Base-by-base conservation (phyloP, 2,329 filamentous ascomycete species). In the Xylaria sp. region DNA sequence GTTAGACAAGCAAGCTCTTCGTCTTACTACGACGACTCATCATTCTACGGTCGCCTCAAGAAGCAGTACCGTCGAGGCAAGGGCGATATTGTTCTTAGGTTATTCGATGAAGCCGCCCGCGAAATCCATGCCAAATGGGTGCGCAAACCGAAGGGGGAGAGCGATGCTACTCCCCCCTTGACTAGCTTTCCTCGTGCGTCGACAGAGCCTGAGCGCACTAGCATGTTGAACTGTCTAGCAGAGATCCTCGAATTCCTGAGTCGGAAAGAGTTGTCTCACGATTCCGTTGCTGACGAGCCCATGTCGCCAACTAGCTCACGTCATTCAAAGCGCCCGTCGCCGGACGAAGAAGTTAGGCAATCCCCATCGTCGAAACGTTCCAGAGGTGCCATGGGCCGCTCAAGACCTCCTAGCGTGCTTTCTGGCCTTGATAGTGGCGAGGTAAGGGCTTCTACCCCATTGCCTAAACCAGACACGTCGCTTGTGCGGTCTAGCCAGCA, bases 101-200 rank as follows among this genome's bases (percentile, higher is more conserved):
- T 64, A 1, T 74, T 73, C 47, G 62, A 64, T 25, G 60, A 68
- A 10, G 62, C 60, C 3, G 72, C 67, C 19, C 66, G 63, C 46
- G 57, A 65, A 0, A 68, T 73, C 23, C 69, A 72, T 55, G 66
- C 48, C 19, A 70, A 68, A 58, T 74, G 72, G 72, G 68, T 72
- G 3, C 68, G 63, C 25, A 74, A 74, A 29, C 65, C 71, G 4
- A 53, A 31, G 10, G 68, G 63, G 5, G 70, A 67, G 13, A 46
- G 23, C n/a, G 67, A 60, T 25, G 63, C 69, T 10, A 67, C 62
- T 2, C 72, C 72, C 15, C 54, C 65, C 40, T 44, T 54, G 9
- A 67, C 61, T 6, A 47, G 60, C 4, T 40, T 70, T 19, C 72
- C 71, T 5, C 67, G 66, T 3, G 68, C 68, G 13, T 68, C 69